Conservation (phyloP, 2,329 filamentous ascomycete genomes). For the Cladosporium austrohemisphaericum region DNA sequence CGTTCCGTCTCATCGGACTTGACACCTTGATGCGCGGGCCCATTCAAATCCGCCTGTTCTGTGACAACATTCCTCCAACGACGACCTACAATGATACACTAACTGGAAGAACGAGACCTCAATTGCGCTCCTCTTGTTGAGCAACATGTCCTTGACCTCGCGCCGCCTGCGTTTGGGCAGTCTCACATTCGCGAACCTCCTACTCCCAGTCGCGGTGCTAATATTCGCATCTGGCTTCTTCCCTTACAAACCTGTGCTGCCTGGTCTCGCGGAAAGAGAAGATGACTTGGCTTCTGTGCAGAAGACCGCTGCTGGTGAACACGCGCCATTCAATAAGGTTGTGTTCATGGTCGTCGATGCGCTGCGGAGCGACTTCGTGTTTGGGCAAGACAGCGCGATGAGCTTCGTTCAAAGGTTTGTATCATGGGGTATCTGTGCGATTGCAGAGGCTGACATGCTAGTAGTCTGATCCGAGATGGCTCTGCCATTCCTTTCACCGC, state of each 20-base stretch:
- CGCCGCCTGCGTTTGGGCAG: slow-evolving; percentile 43
- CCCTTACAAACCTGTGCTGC: slow-evolving; percentile 90
- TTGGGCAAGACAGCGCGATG: slow-evolving; percentile 74
- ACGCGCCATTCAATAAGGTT: slow-evolving; percentile 77
- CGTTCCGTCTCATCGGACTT: too few species aligned
- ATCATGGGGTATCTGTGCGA: neutral
- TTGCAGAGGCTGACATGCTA: neutral
- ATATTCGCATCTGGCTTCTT: slow-evolving; percentile 91
- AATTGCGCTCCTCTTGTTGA: too few species aligned
- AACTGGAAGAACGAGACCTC: too few species aligned
- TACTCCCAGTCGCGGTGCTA: slow-evolving; percentile 65
- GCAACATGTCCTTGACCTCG: neutral
- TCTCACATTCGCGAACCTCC: slow-evolving; percentile 61
- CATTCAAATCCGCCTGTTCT: too few species aligned
- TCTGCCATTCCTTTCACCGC: slow-evolving; percentile 89
- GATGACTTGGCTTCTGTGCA: slow-evolving; percentile 15
- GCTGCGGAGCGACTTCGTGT: slow-evolving; percentile 92
- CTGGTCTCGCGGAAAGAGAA: slow-evolving; percentile 63
- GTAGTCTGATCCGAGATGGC: slow-evolving; percentile 76
- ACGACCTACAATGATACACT: too few species aligned
- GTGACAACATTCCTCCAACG: too few species aligned
- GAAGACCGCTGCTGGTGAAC: slow-evolving; percentile 15
- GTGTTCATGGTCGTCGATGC: slow-evolving; percentile 99
- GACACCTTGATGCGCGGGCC: too few species aligned
- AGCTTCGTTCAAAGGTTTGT: slow-evolving; percentile 77